phyloP scores from a whole-genome alignment of 257 asterid genomes.

The Solanum infundibuliforme region DNA sequence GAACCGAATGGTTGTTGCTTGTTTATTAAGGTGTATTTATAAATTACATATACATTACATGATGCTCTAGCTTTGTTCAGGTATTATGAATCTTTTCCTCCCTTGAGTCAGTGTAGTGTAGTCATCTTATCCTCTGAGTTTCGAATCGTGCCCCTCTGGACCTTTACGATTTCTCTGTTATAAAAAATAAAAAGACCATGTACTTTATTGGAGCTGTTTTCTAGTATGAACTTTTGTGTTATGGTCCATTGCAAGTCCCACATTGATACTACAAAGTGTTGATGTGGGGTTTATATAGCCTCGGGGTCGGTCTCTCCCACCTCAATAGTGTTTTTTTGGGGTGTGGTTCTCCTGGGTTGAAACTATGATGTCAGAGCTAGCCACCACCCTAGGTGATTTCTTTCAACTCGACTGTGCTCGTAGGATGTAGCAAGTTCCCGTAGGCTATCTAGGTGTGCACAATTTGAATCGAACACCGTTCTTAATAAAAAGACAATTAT shows the following conservation, averaged over 20 bases:
- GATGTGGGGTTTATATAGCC: neutral
- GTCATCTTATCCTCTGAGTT: neutral
- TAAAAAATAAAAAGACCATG: neutral
- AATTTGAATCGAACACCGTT: neutral
- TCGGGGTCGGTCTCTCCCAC: neutral
- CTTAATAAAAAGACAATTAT: neutral
- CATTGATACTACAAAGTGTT: neutral
- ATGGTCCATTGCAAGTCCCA: neutral
- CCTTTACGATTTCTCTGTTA: neutral
- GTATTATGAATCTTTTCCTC: neutral
- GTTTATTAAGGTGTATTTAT: neutral
- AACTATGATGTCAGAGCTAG: neutral
- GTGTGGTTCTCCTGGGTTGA: neutral
- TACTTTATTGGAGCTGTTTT: neutral
- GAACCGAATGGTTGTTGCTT: neutral
- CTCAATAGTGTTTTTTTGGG: neutral
- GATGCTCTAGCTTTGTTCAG: neutral
- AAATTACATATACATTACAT: slow-evolving; percentile 1
- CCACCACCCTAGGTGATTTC: neutral
- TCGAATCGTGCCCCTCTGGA: neutral
- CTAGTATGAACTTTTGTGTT: neutral
- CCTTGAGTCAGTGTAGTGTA: neutral
- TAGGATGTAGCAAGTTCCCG: neutral
- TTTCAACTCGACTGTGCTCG: neutral
- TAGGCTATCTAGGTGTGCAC: neutral